Conservation (phyloP, 129 eudicot species). For the Chrysanthemum seticuspe region DNA sequence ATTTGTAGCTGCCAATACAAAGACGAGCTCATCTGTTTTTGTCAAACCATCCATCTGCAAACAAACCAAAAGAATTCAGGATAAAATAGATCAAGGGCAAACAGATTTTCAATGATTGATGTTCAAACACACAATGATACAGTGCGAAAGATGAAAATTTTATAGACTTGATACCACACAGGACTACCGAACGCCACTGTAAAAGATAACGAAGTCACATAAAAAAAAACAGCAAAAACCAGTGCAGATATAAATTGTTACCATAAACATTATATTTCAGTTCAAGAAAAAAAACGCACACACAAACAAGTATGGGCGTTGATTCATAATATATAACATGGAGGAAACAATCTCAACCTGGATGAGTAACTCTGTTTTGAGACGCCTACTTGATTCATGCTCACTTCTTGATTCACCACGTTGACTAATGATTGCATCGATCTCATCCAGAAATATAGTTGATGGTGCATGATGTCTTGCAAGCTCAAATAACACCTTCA, state of each 20-base stretch:
- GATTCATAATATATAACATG: too few relatives aligned
- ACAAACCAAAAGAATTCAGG: constrained; percentile 21
- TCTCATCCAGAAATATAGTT: constrained; percentile 95
- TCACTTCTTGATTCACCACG: constrained; percentile 99
- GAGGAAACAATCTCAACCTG: constrained; percentile 52
- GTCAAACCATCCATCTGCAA: constrained; percentile 99
- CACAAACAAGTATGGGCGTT: too few relatives aligned
- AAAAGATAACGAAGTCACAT: constrained; percentile 3
- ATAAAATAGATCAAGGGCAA: constrained; percentile 3
- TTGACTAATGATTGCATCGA: constrained; percentile 97
- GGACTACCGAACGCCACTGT: neutral
- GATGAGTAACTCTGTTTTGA: constrained; percentile 94
- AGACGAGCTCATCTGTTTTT: constrained; percentile 88
- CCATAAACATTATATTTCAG: too few relatives aligned
- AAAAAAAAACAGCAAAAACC: neutral
- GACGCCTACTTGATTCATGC: constrained; percentile 98
- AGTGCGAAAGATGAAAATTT: neutral
- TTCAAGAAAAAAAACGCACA: too few relatives aligned
- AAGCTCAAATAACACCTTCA: constrained; percentile 92
- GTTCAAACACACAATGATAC: neutral
- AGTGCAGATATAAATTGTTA: too few relatives aligned
- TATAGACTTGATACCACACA: neutral
- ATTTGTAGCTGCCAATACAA: constrained; percentile 98
- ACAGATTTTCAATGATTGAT: neutral
- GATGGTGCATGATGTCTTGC: constrained; percentile 99